Evolutionary conservation across 768 basidiomycete species (phyloP).

Genomic region (Cubamyces sp.): DNA sequence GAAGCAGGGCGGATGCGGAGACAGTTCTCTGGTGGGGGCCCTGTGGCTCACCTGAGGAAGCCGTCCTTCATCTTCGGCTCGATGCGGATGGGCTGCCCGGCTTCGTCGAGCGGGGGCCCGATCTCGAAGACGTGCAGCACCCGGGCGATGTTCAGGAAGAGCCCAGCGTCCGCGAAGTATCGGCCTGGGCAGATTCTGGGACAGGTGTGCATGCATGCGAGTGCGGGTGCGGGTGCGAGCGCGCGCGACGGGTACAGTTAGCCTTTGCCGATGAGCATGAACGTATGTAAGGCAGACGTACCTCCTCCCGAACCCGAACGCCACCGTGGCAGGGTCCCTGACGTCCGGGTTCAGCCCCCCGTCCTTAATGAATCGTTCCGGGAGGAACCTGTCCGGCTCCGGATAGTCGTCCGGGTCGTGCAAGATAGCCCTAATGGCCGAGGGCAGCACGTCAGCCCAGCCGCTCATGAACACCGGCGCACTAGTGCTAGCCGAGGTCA

Average conservation of each 20-base stretch:
- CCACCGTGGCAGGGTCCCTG: conserved; percentile 18
- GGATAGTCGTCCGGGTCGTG: conserved; percentile 33
- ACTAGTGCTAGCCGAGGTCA: too few species aligned
- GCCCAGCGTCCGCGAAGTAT: conserved; percentile 17
- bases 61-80: conserved; percentile 24
- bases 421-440: conserved; percentile 30
- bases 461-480: background rate
- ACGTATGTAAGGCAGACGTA: background rate
- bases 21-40: background rate
- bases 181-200: conserved; percentile 26
- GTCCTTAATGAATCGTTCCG: conserved; percentile 32
- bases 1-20: too few species aligned
- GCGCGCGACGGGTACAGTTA: too few species aligned
- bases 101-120: conserved; percentile 9
- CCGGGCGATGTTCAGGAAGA: conserved; percentile 26
- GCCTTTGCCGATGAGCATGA: background rate
- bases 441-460: background rate
- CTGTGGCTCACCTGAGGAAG: conserved; percentile 13
- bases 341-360: conserved; percentile 22
- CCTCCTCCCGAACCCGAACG: conserved; percentile 36
- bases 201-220: too few species aligned
- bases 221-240: too few species aligned
- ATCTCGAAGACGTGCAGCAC: conserved; percentile 27
- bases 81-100: conserved; percentile 15
- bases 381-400: conserved; percentile 31